A percentile compares a stretch with the other conserved stretches of the same genome.
phyloP scores from a whole-genome alignment of 768 basidiomycete species.

The Boletus reticuloceps region DNA sequence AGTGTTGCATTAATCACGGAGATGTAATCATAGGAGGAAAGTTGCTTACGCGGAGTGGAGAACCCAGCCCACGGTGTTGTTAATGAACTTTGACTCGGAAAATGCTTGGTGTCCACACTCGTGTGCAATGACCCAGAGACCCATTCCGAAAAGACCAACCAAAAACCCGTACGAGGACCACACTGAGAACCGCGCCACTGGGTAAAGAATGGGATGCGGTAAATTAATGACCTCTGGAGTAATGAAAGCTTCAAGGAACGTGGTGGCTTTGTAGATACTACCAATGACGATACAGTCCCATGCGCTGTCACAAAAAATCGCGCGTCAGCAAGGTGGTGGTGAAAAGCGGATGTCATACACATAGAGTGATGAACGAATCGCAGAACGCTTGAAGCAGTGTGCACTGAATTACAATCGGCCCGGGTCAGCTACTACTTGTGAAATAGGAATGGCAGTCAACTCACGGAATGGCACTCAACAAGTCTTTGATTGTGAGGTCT shows the following conservation, averaged over 20 bases:
- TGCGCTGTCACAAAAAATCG: slow-evolving; percentile 39
- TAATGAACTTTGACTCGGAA: slow-evolving; percentile 87
- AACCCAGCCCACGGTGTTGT: slow-evolving; percentile 90
- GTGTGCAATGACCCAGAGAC: slow-evolving; percentile 92
- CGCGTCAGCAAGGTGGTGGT: slow-evolving; percentile 8
- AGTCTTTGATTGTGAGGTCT: slow-evolving; percentile 83
- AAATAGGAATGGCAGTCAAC: slow-evolving; percentile 29
- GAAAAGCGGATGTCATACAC: slow-evolving; percentile 47
- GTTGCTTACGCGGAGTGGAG: slow-evolving; percentile 79
- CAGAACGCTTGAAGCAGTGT: slow-evolving; percentile 91
- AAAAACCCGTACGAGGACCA: slow-evolving; percentile 84
- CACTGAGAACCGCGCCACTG: slow-evolving; percentile 58
- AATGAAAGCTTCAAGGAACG: slow-evolving; percentile 61
- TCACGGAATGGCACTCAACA: slow-evolving; percentile 80
- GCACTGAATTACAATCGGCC: slow-evolving; percentile 38
- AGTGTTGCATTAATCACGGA: slow-evolving; percentile 24
- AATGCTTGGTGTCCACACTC: slow-evolving; percentile 97
- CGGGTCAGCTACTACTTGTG: not conserved
- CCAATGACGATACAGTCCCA: slow-evolving; percentile 76
- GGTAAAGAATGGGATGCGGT: slow-evolving; percentile 53
- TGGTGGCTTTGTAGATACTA: slow-evolving; percentile 65
- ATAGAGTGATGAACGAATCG: slow-evolving; percentile 73
- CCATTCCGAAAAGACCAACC: slow-evolving; percentile 84
- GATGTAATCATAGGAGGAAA: not conserved
- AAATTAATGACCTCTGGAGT: slow-evolving; percentile 44